phyloP scores from a whole-genome alignment of 345 rosid genomes.

The Laguncularia racemosa region DNA sequence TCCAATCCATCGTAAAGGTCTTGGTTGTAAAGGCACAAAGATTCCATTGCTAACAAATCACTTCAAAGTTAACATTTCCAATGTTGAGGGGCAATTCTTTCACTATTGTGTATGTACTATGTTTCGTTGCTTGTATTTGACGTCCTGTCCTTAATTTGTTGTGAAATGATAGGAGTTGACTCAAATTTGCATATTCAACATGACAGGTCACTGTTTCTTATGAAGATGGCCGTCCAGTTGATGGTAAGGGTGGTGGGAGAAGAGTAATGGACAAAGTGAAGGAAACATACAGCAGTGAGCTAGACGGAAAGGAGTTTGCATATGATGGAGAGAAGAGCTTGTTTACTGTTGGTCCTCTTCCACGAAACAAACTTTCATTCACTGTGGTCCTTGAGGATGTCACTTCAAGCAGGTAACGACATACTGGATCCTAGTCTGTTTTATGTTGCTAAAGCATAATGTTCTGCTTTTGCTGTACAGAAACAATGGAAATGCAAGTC shows the following conservation, averaged over 20 bases:
- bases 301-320: slow-evolving; percentile 36
- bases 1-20: slow-evolving; percentile 31
- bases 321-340: slow-evolving; percentile 47
- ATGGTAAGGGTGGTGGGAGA: slow-evolving; percentile 38
- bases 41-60: slow-evolving; percentile 26
- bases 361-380: slow-evolving; percentile 32
- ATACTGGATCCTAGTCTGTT: background rate
- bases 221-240: slow-evolving; percentile 39
- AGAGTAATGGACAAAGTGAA: slow-evolving; percentile 32
- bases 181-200: background rate
- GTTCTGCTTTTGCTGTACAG: slow-evolving; percentile 2
- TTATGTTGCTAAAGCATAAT: background rate
- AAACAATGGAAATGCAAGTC: slow-evolving; percentile 18
- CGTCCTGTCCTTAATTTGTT: background rate
- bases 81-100: slow-evolving; percentile 28
- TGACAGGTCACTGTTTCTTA: slow-evolving; percentile 28
- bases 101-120: slow-evolving; percentile 28
- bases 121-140: background rate
- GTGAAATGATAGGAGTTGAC: background rate
- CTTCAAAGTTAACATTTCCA: slow-evolving; percentile 31
- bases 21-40: slow-evolving; percentile 33
- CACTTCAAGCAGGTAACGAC: slow-evolving; percentile 23
- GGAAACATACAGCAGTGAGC: slow-evolving; percentile 26
- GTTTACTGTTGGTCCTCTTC: slow-evolving; percentile 41
- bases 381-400: slow-evolving; percentile 31